Evolutionary conservation across 805 yeast genomes (phyloP), one percentile per base, ranked within the genome.

Genomic region (Hermanozyma aechmeae): DNA sequence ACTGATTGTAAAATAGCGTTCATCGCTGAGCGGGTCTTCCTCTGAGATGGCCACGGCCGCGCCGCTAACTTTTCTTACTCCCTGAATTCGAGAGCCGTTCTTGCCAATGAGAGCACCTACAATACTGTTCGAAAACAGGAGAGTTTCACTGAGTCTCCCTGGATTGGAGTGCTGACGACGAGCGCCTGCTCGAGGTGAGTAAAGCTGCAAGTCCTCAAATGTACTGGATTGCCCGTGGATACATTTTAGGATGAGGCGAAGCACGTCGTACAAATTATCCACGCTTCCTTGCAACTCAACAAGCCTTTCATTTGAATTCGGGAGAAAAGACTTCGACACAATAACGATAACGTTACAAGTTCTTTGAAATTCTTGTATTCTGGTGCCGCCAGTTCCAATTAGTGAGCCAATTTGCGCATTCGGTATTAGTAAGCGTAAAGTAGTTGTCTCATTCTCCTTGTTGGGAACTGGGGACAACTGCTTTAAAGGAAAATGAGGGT

Each of bases 81-180:
- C 93, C 52, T 81, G 92, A 41, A 86, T 84, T 56, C 93, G 72
- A 16, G 82, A 61, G 23, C 95, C 95, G 39, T 78, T 76, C 42
- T 79, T 79, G 35, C 96, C 96, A 43, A 86, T 83, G 31, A 86
- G 65, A 28, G 94, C 89, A 24, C 96, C 96, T 25, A 86, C 95
- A 59, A 76, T 76, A 35, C 76, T 83, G 40, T 79, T 77, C 22
- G 93, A 84, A 48, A 84, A 79, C 16, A 71, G 4, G 9, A 20
- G 10, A n/a, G 5, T 4, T 13, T 20, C 11, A 13, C 10, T 5
- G 13, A 20, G n/a, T 5, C 10, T 5, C 6, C 16, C 14, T 5
- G 14, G 15, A 11, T 23, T 13, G 5, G 23, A 11, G 12, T 16
- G 16, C n/a, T 15, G 8, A 16, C 11, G 23, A 6, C 21, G 26